A percentile compares a stretch with the other conserved stretches of the same genome.
phyloP scores from a whole-genome alignment of 2,329 filamentous ascomycete genomes.

The Knufia petricola region DNA sequence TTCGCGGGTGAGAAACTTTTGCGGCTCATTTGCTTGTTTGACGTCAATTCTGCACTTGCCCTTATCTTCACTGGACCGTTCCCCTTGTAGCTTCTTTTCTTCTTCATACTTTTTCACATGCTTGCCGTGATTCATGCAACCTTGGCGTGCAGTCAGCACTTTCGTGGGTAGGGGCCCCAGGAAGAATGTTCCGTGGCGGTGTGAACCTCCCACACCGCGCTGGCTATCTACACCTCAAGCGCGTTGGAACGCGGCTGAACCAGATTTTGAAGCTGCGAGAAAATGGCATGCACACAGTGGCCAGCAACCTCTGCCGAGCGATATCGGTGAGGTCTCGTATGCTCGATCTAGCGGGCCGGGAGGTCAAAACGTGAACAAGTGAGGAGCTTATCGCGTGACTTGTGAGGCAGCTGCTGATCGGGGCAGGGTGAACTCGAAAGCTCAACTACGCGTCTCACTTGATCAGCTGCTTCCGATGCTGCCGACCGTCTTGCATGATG shows the following conservation, averaged over 20 bases:
- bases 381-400: constrained; percentile 22
- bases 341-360: constrained; percentile 56
- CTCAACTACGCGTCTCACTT: constrained; percentile 50
- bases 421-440: constrained; percentile 55
- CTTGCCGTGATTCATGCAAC: background rate
- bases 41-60: background rate
- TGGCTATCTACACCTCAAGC: background rate
- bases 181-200: background rate
- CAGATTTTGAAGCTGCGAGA: constrained; percentile 37
- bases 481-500: constrained; percentile 44
- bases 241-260: constrained; percentile 11
- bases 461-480: constrained; percentile 44
- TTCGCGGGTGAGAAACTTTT: background rate
- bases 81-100: background rate
- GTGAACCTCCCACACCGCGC: background rate
- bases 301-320: constrained; percentile 44
- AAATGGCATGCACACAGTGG: constrained; percentile 47
- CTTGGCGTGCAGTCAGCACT: background rate
- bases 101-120: background rate
- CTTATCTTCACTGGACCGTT: constrained; percentile 2
- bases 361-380: constrained; percentile 63
- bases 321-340: constrained; percentile 50
- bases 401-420: background rate
- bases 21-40: background rate
- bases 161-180: background rate